phyloP scores from a whole-genome alignment of 352 stramenopile genomes.

The Blastocystis sp. region DNA sequence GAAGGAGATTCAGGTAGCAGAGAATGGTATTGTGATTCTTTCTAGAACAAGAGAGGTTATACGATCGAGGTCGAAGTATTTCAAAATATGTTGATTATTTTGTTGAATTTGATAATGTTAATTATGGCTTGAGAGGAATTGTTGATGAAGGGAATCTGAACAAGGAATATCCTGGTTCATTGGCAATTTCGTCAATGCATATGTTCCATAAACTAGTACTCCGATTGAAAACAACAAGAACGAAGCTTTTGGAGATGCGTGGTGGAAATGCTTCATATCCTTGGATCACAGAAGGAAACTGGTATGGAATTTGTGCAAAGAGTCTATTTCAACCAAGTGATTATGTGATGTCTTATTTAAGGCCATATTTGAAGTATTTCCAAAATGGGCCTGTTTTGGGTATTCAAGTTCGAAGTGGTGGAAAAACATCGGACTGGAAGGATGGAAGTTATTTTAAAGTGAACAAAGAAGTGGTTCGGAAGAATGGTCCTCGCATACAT shows the following conservation, averaged over 20 bases:
- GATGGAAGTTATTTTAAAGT: background rate
- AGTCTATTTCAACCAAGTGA: slow-evolving; percentile 33
- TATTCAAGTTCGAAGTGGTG: slow-evolving; percentile 9
- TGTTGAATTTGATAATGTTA: slow-evolving; percentile 10
- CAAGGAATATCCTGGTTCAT: slow-evolving; percentile 4
- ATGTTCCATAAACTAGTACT: background rate
- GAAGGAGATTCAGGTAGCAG: background rate
- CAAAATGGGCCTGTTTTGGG: background rate
- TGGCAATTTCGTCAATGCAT: background rate
- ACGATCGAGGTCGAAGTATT: background rate
- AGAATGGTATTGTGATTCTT: background rate
- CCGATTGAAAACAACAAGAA: background rate
- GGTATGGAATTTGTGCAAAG: slow-evolving; percentile 15
- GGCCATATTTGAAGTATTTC: background rate
- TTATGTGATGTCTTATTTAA: background rate
- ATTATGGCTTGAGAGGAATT: background rate
- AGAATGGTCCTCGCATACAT: background rate
- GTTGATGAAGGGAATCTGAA: background rate
- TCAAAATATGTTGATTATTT: background rate
- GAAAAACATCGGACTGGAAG: background rate
- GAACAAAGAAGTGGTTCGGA: background rate
- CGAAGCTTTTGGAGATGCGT: background rate
- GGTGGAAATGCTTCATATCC: background rate
- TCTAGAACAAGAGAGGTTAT: background rate
- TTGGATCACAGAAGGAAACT: background rate